Conservation (phyloP, 208 protist genomes). For the Naegleria gruberi region DNA sequence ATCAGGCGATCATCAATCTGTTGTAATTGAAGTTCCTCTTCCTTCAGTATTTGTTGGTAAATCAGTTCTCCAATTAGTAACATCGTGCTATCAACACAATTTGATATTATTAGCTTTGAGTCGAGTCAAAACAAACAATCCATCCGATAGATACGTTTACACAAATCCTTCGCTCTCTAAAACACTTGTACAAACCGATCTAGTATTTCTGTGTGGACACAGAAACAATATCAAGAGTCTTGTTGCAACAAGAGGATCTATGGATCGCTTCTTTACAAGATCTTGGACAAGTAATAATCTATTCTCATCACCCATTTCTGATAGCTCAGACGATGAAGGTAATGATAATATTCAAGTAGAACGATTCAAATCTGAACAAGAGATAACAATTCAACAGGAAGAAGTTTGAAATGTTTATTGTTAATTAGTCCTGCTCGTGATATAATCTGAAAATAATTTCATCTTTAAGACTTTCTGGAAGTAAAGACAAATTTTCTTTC, state of each 20-base stretch:
- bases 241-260: background rate
- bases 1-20: background rate
- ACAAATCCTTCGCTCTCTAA: background rate
- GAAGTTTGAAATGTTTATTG: too few species aligned
- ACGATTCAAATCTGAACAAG: too few species aligned
- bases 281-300: too few species aligned
- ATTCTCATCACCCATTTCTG: too few species aligned
- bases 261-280: too few species aligned
- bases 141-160: background rate
- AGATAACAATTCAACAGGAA: too few species aligned
- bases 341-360: too few species aligned
- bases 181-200: background rate
- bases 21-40: background rate
- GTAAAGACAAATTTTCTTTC: too few species aligned
- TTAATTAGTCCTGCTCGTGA: too few species aligned
- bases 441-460: too few species aligned
- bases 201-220: background rate
- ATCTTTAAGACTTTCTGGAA: too few species aligned
- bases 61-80: background rate
- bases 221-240: background rate
- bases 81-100: background rate
- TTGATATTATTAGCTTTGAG: background rate
- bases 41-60: background rate
- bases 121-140: background rate
- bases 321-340: too few species aligned